A percentile compares a stretch with the other conserved stretches of the same genome.
Conservation (phyloP, 805 yeast genomes). For the Jamesozyma spencerorum region DNA sequence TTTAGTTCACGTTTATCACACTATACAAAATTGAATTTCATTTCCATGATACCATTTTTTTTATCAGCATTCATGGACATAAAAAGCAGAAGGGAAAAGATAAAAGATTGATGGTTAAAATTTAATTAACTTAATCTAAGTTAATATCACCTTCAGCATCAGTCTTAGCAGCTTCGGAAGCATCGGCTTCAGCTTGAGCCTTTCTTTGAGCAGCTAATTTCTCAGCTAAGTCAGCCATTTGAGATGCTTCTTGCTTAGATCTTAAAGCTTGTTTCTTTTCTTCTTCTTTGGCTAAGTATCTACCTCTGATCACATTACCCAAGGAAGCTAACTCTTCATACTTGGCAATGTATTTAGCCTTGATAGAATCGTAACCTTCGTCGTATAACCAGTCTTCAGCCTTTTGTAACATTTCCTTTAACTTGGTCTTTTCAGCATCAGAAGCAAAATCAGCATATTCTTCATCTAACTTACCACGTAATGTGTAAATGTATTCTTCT, state of each 20-base stretch:
- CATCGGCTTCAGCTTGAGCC: conserved; percentile 34
- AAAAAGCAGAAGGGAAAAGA: not conserved
- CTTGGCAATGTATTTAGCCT: conserved; percentile 95
- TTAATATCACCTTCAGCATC: conserved; percentile 36
- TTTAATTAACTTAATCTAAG: conserved; percentile 20
- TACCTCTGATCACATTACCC: conserved; percentile 92
- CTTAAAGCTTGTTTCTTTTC: conserved; percentile 85
- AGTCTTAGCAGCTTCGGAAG: conserved; percentile 26
- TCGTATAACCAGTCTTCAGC: conserved; percentile 98
- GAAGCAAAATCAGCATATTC: conserved; percentile 80
- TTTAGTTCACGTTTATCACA: not conserved
- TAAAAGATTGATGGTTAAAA: not conserved
- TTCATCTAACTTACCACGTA: conserved; percentile 94
- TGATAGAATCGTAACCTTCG: conserved; percentile 91
- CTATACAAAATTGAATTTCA: not conserved
- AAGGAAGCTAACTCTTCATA: conserved; percentile 92
- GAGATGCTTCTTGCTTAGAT: conserved; percentile 80
- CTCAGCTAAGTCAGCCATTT: conserved; percentile 74
- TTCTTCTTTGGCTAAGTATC: conserved; percentile 89
- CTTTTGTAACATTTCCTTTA: conserved; percentile 61
- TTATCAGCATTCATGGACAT: not conserved
- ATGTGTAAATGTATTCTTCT: conserved; percentile 96
- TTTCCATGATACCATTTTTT: not conserved
- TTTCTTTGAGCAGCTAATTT: conserved; percentile 73
- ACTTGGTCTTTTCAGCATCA: conserved; percentile 78